phyloP scores from a whole-genome alignment of 2,329 filamentous ascomycete genomes.

The Corniculantispora saksenae region DNA sequence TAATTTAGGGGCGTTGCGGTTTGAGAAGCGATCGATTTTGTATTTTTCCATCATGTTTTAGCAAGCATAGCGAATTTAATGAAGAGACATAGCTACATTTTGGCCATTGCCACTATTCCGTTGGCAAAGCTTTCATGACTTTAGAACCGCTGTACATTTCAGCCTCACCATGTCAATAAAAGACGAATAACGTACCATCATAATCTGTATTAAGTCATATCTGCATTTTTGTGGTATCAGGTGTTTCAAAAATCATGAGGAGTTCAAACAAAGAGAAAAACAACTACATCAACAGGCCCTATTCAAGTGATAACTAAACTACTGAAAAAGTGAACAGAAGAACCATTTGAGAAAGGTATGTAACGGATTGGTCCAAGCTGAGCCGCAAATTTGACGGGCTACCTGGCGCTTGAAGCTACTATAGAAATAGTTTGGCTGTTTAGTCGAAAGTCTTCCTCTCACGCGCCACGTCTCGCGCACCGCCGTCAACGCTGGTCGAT shows the following conservation, averaged over 20 bases:
- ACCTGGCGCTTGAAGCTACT: neutral
- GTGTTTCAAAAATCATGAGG: neutral
- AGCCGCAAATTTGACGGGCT: neutral
- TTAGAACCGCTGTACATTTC: too few relatives aligned
- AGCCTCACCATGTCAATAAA: neutral
- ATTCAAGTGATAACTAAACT: neutral
- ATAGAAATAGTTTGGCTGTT: neutral
- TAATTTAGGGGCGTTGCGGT: neutral
- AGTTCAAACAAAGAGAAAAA: neutral
- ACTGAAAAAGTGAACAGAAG: neutral
- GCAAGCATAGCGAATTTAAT: conserved; percentile 18
- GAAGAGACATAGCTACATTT: neutral
- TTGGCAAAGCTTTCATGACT: too few relatives aligned
- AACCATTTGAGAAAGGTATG: neutral
- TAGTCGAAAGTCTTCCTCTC: conserved; percentile 44
- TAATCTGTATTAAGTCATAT: neutral
- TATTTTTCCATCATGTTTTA: conserved; percentile 13
- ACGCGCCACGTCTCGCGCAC: conserved; percentile 47
- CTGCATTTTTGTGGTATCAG: conserved; percentile 13
- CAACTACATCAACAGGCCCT: neutral
- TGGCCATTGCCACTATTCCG: neutral
- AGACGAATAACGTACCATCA: neutral
- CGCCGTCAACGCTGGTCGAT: conserved; percentile 46
- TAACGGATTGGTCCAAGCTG: neutral
- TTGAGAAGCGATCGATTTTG: conserved; percentile 13